A percentile compares a stretch with the other conserved stretches of the same genome.
Evolutionary conservation across 2,329 filamentous ascomycete genomes (phyloP).

Genomic region (Penicillium psychrosexuale): DNA sequence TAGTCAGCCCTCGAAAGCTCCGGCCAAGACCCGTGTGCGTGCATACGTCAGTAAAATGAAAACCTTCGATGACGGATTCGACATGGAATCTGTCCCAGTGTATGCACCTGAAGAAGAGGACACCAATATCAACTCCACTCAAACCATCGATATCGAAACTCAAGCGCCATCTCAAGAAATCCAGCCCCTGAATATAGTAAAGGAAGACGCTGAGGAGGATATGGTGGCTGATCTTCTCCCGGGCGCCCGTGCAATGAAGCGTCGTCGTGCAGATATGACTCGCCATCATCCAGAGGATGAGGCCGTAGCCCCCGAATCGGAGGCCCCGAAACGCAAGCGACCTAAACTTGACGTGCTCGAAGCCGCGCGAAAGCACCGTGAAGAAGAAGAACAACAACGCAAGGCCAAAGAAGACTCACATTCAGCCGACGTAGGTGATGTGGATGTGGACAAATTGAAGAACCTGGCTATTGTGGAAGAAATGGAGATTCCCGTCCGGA

Average conservation of each 20-base stretch:
- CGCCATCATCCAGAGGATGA: conserved; percentile 43
- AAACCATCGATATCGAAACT: conserved; percentile 21
- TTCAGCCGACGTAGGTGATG: conserved; percentile 53
- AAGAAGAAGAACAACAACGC: conserved; percentile 53
- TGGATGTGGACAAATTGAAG: conserved; percentile 70
- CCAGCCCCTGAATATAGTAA: conserved; percentile 26
- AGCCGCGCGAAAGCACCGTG: conserved; percentile 54
- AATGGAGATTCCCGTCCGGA: conserved; percentile 58
- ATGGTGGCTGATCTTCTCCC: conserved; percentile 72
- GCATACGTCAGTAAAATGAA: conserved; percentile 58
- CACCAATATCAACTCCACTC: conserved; percentile 11
- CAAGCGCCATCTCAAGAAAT: conserved; percentile 21
- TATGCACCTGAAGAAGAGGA: conserved; percentile 32
- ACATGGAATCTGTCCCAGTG: conserved; percentile 40
- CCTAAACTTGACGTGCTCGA: conserved; percentile 68
- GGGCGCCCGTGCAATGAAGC: conserved; percentile 73
- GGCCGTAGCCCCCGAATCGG: conserved; percentile 20
- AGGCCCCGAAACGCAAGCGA: conserved; percentile 46
- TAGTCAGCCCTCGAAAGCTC: conserved; percentile 8
- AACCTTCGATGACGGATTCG: conserved; percentile 65
- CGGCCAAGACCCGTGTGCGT: conserved; percentile 27
- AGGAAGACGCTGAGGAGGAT: conserved; percentile 48
- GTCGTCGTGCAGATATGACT: conserved; percentile 64
- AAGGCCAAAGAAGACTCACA: conserved; percentile 54
- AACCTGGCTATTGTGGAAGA: conserved; percentile 73